Conservation (phyloP, 176 grass and related monocot genomes). For the Triticum turgidum region DNA sequence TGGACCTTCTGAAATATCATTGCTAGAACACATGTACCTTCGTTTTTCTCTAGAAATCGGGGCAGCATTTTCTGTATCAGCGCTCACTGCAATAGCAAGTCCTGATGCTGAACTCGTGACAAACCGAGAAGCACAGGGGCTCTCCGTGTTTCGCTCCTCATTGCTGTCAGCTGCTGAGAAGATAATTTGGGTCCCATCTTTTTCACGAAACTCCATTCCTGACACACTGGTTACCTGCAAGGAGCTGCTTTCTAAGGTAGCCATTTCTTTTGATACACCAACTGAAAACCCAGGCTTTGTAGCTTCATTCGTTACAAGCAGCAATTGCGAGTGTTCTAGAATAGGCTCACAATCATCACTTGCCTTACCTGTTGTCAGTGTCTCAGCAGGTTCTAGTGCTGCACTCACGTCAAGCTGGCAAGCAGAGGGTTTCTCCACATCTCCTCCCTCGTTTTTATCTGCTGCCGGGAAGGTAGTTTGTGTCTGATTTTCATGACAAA, state of each 20-base stretch:
- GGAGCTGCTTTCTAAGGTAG: not conserved
- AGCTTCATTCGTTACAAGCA: conserved; percentile 2
- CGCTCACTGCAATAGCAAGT: not conserved
- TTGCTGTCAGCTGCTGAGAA: conserved; percentile 20
- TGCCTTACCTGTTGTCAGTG: not conserved
- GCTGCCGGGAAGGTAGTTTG: not conserved
- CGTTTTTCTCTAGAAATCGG: conserved; percentile 16
- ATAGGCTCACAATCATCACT: conserved; percentile 18
- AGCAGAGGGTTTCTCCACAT: not conserved
- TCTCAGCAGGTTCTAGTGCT: conserved; percentile 14
- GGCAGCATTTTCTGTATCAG: conserved; percentile 26
- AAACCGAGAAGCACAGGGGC: conserved; percentile 8
- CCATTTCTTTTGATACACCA: conserved; percentile 22
- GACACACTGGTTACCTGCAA: conserved; percentile 12
- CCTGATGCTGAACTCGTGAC: not conserved
- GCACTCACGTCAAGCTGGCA: not conserved
- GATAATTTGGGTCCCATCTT: not conserved
- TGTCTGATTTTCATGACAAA: conserved; percentile 9
- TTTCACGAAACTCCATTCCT: conserved; percentile 15
- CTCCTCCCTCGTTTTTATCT: not conserved
- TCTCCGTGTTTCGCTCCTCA: not conserved
- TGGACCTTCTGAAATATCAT: conserved; percentile 31
- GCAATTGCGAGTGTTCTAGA: conserved; percentile 12
- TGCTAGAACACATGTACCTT: not conserved
- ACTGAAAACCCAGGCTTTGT: conserved; percentile 15